Conservation (phyloP, 257 asterid species). For the Solanum medicagineum region DNA sequence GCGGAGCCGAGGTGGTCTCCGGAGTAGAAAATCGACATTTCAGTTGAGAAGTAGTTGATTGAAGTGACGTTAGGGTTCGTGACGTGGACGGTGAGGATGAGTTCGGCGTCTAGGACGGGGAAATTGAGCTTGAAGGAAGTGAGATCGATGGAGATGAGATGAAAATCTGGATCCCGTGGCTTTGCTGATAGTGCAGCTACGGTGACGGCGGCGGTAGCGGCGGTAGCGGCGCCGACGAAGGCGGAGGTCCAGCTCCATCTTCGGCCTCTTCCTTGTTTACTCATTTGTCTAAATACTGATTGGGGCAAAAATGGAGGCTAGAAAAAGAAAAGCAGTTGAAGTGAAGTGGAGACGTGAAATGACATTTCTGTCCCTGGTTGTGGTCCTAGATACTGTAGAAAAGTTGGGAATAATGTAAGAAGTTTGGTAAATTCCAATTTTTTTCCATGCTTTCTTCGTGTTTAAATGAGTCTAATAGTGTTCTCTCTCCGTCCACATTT, state of each 20-base stretch:
- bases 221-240: conserved; percentile 65
- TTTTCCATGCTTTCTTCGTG: background rate
- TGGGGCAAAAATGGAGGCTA: background rate
- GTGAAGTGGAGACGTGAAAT: background rate
- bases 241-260: conserved; percentile 87
- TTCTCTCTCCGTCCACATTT: no score
- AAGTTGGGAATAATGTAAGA: background rate
- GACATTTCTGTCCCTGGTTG: background rate
- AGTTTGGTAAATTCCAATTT: background rate
- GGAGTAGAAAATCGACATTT: conserved; percentile 65
- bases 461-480: background rate
- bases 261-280: conserved; percentile 10
- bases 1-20: conserved; percentile 86
- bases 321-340: background rate
- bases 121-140: conserved; percentile 77
- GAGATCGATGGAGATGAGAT: conserved; percentile 70
- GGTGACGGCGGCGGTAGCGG: conserved; percentile 51
- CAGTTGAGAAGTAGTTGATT: conserved; percentile 56
- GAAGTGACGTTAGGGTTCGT: conserved; percentile 80
- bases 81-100: conserved; percentile 81
- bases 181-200: conserved; percentile 26
- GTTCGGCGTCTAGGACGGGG: conserved; percentile 75
- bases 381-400: background rate
- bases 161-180: conserved; percentile 81
- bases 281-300: background rate